Base-by-base conservation (phyloP, 2,329 filamentous ascomycete species). In the Pyrenophora teres region DNA sequence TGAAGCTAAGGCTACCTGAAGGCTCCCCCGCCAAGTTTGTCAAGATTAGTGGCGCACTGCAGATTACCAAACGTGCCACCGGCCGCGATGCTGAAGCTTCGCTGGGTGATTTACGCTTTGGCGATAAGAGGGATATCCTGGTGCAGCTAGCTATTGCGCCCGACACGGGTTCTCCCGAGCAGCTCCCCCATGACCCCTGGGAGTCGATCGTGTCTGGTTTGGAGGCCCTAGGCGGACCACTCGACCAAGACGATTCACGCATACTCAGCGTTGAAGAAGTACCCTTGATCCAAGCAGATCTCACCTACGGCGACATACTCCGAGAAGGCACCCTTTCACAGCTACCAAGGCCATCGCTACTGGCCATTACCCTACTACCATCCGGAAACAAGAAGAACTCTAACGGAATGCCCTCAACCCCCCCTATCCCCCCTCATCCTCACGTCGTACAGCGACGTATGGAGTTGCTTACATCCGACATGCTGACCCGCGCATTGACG, bases 21-120 rank as follows among this genome's bases (percentile, higher is more conserved):
- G 94, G 94, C 16, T 99, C 94, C 2, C 94, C 93, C 0, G 94
- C 94, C 65, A 97, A 96, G 71, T 99, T 99, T 71, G 90, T 97
- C 73, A 99, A 99, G 78, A 97, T 99, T 68, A 97, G 91, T 67
- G 94, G 94, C 46, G 94, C 93, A 4, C 79, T 99, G 52, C 92
- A 97, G 70, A 95, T 96, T 57, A 97, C 93, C 3, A 99, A 97
- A 79, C 88, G 94, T 54, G 94, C 93, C 12, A 95, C 92, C 19
- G 94, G 94, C 9, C 87, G 92, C 43, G 94, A 97, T 73, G 94
- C 93, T 0, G 94, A 99, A 76, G 93, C 92, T 8, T 87, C 89
- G 1, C 79, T 99, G 19, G 94, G 94, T 31, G 94, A 99, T 73
- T 79, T 99, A 44, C 85, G 92, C 40, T 97, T 97, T 69, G 94